These are phyloP conservation scores for Didymosphaeria variabile DNA, from an alignment of 2,329 filamentous ascomycete species.

Conservation along the genomic window DNA sequence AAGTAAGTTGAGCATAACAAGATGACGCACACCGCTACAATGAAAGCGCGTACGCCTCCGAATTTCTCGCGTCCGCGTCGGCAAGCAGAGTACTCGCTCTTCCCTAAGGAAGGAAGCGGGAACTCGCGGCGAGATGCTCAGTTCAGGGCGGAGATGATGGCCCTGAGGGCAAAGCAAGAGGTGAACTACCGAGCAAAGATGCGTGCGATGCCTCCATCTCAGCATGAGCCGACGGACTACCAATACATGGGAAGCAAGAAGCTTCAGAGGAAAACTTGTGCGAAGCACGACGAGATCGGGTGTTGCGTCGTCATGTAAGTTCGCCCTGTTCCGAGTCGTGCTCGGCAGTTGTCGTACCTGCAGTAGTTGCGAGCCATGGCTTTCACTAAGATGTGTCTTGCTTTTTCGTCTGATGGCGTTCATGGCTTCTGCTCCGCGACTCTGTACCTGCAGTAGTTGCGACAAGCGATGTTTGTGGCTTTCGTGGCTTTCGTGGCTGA, in stretches of 20 bases:
- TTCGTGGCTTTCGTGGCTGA: too few species aligned
- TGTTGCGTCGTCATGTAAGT: neutral
- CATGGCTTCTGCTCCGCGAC: too few species aligned
- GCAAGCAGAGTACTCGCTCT: neutral
- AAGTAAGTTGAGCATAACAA: neutral
- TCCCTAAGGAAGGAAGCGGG: neutral
- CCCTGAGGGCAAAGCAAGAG: neutral
- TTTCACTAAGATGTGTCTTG: too few species aligned
- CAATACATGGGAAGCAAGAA: neutral
- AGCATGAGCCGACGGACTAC: neutral
- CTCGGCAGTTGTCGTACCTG: neutral
- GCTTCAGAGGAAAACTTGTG: neutral
- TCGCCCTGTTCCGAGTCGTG: neutral
- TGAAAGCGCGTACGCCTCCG: neutral
- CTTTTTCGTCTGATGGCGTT: too few species aligned
- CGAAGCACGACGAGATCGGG: neutral
- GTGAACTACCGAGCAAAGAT: neutral
- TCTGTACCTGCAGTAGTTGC: too few species aligned
- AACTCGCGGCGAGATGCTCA: neutral
- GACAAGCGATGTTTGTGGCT: too few species aligned
- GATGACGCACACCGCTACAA: neutral
- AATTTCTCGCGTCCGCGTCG: neutral
- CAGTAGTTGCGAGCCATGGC: neutral
- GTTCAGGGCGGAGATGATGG: conserved; percentile 3
- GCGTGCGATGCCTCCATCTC: neutral